Conservation (phyloP, 441 rosid species). For the Isatis lusitanica region DNA sequence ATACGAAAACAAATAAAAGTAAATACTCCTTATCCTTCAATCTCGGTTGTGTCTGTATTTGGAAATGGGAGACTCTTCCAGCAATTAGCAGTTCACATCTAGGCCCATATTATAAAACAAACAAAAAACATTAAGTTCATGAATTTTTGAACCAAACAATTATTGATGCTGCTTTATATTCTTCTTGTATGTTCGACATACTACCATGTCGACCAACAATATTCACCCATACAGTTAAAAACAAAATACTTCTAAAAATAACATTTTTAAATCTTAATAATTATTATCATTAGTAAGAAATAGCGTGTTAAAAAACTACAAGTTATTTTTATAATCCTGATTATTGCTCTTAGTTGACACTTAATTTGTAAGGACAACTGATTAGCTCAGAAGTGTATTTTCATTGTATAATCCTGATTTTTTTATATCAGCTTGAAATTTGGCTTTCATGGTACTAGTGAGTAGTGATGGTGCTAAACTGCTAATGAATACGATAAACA, state of each 20-base stretch:
- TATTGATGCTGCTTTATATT: neutral
- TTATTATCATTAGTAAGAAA: neutral
- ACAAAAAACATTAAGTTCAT: neutral
- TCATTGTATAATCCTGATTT: too few species aligned
- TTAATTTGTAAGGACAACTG: neutral
- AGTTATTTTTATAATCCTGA: neutral
- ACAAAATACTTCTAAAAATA: neutral
- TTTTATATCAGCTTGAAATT: neutral
- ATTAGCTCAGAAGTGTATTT: neutral
- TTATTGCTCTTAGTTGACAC: neutral
- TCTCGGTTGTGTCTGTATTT: constrained; percentile 22
- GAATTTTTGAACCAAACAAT: neutral
- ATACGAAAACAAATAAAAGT: constrained; percentile 16
- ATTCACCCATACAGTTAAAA: neutral
- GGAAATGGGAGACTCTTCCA: constrained; percentile 17
- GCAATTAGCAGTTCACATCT: constrained; percentile 22
- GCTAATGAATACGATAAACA: neutral
- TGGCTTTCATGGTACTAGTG: neutral
- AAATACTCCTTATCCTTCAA: constrained; percentile 17
- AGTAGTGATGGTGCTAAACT: neutral
- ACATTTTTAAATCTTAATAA: neutral
- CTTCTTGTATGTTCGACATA: constrained; percentile 19
- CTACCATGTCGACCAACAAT: neutral
- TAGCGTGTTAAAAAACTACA: neutral
- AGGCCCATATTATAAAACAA: constrained; percentile 27